Percentiles rank a stretch among this genome's conserved stretches.
Conservation (phyloP, 495 filamentous ascomycete genomes). For the Aspergillus conjunctus region DNA sequence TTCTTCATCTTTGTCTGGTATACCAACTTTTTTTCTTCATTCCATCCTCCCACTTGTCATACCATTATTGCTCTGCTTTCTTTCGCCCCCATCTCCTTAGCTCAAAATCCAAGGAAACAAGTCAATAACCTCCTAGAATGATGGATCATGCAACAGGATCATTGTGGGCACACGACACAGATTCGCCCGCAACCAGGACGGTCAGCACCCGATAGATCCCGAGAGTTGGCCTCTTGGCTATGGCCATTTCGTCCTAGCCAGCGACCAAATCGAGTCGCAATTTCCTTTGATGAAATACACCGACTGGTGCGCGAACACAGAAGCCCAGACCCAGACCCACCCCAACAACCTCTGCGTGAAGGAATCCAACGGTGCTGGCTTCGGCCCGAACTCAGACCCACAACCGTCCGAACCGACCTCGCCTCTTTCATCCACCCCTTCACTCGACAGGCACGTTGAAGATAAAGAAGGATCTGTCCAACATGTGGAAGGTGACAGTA, state of each 20-base stretch:
- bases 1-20: slow-evolving; percentile 22
- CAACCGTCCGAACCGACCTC: neutral
- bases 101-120: neutral
- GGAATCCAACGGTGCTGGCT: neutral
- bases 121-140: slow-evolving; percentile 9
- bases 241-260: slow-evolving; percentile 10
- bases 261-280: slow-evolving; percentile 76
- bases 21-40: neutral
- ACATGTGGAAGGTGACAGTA: slow-evolving; percentile 57
- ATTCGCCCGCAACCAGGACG: slow-evolving; percentile 1
- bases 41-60: neutral
- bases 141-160: slow-evolving; percentile 20
- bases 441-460: neutral
- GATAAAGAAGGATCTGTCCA: slow-evolving; percentile 7
- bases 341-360: neutral
- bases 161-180: slow-evolving; percentile 20
- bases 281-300: slow-evolving; percentile 91
- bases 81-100: neutral
- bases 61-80: neutral
- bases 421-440: neutral
- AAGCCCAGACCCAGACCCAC: slow-evolving; percentile 37
- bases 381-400: slow-evolving; percentile 1
- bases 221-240: slow-evolving; percentile 18
- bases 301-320: slow-evolving; percentile 55
- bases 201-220: slow-evolving; percentile 8